Evolutionary conservation across 768 basidiomycete genomes (phyloP), one percentile per base, ranked within the genome.

Genomic region (Crepidotus variabilis): DNA sequence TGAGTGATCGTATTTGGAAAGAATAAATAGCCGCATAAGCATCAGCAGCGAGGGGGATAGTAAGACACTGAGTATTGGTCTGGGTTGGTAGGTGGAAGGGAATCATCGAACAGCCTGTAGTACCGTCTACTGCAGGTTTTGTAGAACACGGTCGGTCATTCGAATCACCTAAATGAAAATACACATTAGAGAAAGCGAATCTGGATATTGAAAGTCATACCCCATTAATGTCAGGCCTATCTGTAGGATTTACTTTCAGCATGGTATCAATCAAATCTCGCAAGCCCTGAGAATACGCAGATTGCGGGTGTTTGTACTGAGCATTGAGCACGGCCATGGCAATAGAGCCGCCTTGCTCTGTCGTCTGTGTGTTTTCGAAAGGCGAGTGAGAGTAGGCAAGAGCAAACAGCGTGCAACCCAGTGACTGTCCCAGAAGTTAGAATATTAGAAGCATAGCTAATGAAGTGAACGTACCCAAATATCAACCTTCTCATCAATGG

Each of bases 301-400:
- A 90, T 53, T 74, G 77, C 0, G 94, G 94, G 63, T 98, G 94
- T 63, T 87, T 88, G 73, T 95, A 99, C 62, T 91, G 87, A 0
- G 94, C 96, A 61, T 91, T 94, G 58, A 94, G 75, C 50, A 97
- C 96, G 0, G 96, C 94, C 95, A 99, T 96, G 1, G 95, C 95
- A 65, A 98, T 94, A 47, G 92, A 95, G 11, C 93, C 93, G 34
- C 96, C 96, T 68, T 97, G 95, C 63, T 94, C 92, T 2, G 90
- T 93, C 5, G 90, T 92, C 70, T 92, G 91, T 0, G 80, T 84
- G 59, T 89, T 95, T 74, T 99, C 96, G 64, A 99, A 99, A 0
- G 96, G 96, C 2, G 96, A 98, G 66, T 94, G 92, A 2, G 88
- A 89, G 72, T 98, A 98, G 0, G 94, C 94, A 47, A 98, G 83